phyloP scores from a whole-genome alignment of 306 rosid genomes.

The Lathyrus tuberosus region DNA sequence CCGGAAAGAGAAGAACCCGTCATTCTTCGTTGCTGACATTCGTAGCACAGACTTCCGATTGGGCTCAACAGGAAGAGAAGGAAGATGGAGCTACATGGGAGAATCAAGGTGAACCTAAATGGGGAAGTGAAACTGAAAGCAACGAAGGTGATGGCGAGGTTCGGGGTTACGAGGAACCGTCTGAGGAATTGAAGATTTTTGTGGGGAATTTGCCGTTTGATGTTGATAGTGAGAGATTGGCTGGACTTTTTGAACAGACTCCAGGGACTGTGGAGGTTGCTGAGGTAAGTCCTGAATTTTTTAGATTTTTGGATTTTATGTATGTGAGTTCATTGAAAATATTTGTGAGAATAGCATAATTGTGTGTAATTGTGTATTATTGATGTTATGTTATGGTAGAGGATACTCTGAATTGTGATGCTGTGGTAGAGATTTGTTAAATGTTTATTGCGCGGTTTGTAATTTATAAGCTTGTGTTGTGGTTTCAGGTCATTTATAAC shows the following conservation, averaged over 20 bases:
- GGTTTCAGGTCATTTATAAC: conserved; percentile 78
- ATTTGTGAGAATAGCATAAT: too few species aligned
- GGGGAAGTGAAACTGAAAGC: conserved; percentile 37
- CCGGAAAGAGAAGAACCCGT: conserved; percentile 34
- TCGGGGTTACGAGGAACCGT: conserved; percentile 51
- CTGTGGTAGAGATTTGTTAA: background rate
- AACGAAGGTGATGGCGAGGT: conserved; percentile 39
- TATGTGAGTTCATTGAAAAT: background rate
- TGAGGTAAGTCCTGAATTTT: conserved; percentile 55
- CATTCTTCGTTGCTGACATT: conserved; percentile 52
- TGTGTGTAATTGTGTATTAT: too few species aligned
- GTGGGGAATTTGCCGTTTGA: conserved; percentile 92
- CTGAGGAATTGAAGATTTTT: conserved; percentile 79
- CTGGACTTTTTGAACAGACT: conserved; percentile 68
- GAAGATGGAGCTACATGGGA: conserved; percentile 51
- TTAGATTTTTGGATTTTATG: background rate
- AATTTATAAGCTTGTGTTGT: conserved; percentile 18
- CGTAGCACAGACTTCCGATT: conserved; percentile 77
- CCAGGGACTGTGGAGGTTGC: conserved; percentile 79
- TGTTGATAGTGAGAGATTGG: conserved; percentile 73
- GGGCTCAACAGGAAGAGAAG: conserved; percentile 74
- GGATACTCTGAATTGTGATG: background rate
- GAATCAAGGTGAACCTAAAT: conserved; percentile 23
- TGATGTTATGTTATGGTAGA: too few species aligned
- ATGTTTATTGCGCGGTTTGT: background rate